Evolutionary conservation across 1,139 yeast genomes (phyloP), one percentile per base, ranked within the genome.

Genomic region (Scheffersomyces parashehatae): DNA sequence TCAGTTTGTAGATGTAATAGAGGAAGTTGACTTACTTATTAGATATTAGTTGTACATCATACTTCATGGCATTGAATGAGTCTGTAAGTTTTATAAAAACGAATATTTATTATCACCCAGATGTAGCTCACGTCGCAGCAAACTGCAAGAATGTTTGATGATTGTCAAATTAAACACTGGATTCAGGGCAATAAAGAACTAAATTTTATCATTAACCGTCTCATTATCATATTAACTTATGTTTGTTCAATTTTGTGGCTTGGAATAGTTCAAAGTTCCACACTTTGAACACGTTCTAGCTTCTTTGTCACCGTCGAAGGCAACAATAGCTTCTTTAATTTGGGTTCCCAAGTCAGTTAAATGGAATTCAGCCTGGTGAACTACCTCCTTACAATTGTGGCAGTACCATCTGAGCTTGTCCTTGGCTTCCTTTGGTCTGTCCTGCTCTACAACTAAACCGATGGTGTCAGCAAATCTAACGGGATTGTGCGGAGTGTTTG

Each of bases 391-490:
- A 66, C 97, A 91, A 10, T 72, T 71, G 13, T 77, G 65, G 57
- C 97, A 91, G 63, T 90, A 91, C 97, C 97, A 90, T 56, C 97
- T 75, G 51, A 88, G 71, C 49, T 78, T 77, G 60, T 88, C 96
- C 46, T 78, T 73, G 31, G 79, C 69, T 1, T 79, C 88, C 43
- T 70, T 68, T 0, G 96, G 96, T 52, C 97, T 75, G 59, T 89
- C 96, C 64, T 90, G 97, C 58, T 91, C 98, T n/a, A 91, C 88
- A 5, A 91, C 98, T 39, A 91, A 70, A 0, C 98, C 98, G 28
- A 91, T 83, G 0, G 97, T 89, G 56, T 90, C 72, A 8, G 84
- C 86, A 62, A 81, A 91, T 53, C 98, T 73, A 13, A 88, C 93
- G 1, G 98, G 97, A 54, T 85, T 88, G 62, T 91, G 97, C 1